A percentile compares a stretch with the other conserved stretches of the same genome.
Evolutionary conservation across 2,329 filamentous ascomycete species (phyloP).

Genomic region (Corinectria fuckeliana): DNA sequence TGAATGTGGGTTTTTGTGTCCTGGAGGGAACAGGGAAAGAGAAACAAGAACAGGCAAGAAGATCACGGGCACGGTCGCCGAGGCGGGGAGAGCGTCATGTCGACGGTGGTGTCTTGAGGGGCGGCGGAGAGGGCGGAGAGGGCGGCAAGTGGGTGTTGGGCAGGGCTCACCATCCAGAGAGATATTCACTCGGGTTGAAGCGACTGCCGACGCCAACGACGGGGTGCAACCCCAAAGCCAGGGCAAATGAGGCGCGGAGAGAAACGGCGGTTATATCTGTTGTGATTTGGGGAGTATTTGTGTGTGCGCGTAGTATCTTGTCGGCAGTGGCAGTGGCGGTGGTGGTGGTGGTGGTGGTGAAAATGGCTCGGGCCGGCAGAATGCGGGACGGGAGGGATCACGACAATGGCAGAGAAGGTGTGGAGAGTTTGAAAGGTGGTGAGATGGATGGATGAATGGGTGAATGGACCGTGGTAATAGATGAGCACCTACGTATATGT

Average conservation of each 20-base stretch:
- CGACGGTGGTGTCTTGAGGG: conserved; percentile 17
- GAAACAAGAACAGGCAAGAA: background rate
- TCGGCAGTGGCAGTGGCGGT: too few species aligned
- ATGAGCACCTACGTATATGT: background rate
- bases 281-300: background rate
- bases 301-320: too few species aligned
- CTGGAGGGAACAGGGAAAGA: background rate
- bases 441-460: background rate
- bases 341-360: conserved; percentile 5
- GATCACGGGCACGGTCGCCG: conserved; percentile 28
- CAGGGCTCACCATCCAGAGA: conserved; percentile 33
- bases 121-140: conserved; percentile 19
- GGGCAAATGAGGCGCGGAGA: background rate
- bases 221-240: background rate
- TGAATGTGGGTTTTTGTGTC: background rate
- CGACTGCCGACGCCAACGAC: conserved; percentile 3
- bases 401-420: background rate
- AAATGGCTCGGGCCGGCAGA: conserved; percentile 22
- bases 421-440: background rate
- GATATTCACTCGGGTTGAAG: conserved; percentile 4
- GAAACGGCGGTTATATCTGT: background rate
- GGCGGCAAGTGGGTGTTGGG: conserved; percentile 21
- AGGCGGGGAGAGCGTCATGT: conserved; percentile 26
- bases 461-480: background rate
- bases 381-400: conserved; percentile 9